These are phyloP conservation scores for Mucor piriformis DNA, from an alignment of 371 early-diverging fungal genomes.

Conservation along the genomic window DNA sequence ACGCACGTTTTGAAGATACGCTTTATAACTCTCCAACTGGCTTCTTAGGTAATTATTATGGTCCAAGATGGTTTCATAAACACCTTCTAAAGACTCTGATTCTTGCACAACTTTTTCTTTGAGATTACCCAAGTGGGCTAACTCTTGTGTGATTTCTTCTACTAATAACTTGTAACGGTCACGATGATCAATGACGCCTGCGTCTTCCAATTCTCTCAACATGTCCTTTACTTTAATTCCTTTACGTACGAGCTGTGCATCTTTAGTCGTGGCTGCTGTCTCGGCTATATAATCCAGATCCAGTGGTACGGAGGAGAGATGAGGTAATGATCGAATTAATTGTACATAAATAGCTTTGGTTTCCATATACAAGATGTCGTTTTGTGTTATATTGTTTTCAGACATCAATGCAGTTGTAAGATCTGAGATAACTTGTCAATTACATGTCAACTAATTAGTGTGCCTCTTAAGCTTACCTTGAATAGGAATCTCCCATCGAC, in stretches of 20 bases:
- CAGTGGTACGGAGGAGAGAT: constrained; percentile 30
- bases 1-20: constrained; percentile 93
- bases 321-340: constrained; percentile 83
- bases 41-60: constrained; percentile 90
- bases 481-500: constrained; percentile 89
- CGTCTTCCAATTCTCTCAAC: constrained; percentile 83
- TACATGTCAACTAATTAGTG: not conserved
- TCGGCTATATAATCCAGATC: constrained; percentile 81
- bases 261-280: constrained; percentile 81
- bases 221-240: constrained; percentile 93
- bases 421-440: constrained; percentile 28
- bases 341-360: constrained; percentile 93
- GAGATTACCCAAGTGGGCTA: constrained; percentile 88
- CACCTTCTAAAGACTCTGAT: constrained; percentile 73
- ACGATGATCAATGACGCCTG: constrained; percentile 72
- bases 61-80: constrained; percentile 90
- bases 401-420: constrained; percentile 64
- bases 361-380: constrained; percentile 94
- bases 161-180: constrained; percentile 82
- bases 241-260: constrained; percentile 83
- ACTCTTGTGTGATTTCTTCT: constrained; percentile 86
- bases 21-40: constrained; percentile 93
- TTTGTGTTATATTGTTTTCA: constrained; percentile 87
- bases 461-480: constrained; percentile 46
- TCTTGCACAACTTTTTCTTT: constrained; percentile 86